phyloP scores from a whole-genome alignment of 2,329 filamentous ascomycete species.

The Aspergillus neoniger region DNA sequence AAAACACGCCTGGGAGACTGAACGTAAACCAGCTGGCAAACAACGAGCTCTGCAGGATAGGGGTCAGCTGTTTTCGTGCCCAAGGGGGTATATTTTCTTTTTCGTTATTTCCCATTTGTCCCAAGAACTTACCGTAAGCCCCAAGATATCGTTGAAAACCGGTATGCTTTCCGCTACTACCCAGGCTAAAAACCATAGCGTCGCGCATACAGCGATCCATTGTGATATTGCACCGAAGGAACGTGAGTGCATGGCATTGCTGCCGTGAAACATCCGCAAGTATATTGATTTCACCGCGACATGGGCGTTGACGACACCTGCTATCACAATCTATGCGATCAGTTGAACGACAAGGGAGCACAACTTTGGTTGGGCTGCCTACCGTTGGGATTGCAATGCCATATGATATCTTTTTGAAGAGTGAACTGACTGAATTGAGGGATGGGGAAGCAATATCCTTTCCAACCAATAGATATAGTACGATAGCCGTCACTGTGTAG shows the following conservation, averaged over 20 bases:
- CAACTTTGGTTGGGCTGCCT: not conserved
- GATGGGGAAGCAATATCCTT: constrained; percentile 62
- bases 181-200: constrained; percentile 61
- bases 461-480: constrained; percentile 67
- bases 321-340: constrained; percentile 56
- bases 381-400: constrained; percentile 61
- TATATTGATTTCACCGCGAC: constrained; percentile 67
- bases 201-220: constrained; percentile 59
- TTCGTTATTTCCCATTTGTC: not conserved
- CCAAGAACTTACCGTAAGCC: constrained; percentile 49
- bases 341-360: not conserved
- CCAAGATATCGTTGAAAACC: constrained; percentile 65
- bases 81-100: not conserved
- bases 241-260: constrained; percentile 51
- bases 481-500: constrained; percentile 64
- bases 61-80: not conserved
- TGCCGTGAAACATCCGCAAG: constrained; percentile 61
- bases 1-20: constrained; percentile 29
- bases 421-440: constrained; percentile 58
- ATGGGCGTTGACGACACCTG: constrained; percentile 67
- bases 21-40: constrained; percentile 62
- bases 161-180: constrained; percentile 68
- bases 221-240: constrained; percentile 51
- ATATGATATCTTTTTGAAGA: constrained; percentile 63
- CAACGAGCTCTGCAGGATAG: not conserved